Evolutionary conservation across 495 filamentous ascomycete genomes (phyloP).

Genomic region (Barbatosphaeria neglecta): DNA sequence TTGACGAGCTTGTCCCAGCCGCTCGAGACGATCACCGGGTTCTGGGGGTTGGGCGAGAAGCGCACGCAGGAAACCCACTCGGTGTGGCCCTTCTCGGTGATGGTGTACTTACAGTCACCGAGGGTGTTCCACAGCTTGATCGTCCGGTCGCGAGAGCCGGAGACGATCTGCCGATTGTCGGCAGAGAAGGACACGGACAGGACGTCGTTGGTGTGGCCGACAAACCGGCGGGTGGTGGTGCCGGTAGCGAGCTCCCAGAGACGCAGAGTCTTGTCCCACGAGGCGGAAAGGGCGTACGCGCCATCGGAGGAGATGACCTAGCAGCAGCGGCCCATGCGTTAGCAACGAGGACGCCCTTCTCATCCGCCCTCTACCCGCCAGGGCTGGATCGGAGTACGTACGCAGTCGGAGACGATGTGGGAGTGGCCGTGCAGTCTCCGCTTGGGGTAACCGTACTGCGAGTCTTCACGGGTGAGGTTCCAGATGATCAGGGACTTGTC

Average conservation of each 20-base stretch:
- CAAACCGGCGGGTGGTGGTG: slow-evolving; percentile 92
- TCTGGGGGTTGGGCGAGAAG: slow-evolving; percentile 99
- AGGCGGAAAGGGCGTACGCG: slow-evolving; percentile 96
- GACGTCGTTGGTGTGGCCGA: slow-evolving; percentile 98
- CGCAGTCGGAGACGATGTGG: slow-evolving; percentile 99
- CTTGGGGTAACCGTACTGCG: slow-evolving; percentile 96
- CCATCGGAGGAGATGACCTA: slow-evolving; percentile 99
- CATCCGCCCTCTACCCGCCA: slow-evolving; percentile 5
- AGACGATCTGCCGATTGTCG: slow-evolving; percentile 99
- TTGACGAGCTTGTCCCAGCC: slow-evolving; percentile 99
- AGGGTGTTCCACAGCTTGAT: slow-evolving; percentile 99
- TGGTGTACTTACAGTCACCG: slow-evolving; percentile 99
- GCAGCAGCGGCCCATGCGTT: slow-evolving; percentile 15
- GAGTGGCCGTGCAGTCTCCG: slow-evolving; percentile 96
- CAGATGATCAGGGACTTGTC: slow-evolving; percentile 99
- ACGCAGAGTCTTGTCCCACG: slow-evolving; percentile 99
- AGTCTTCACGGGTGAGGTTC: slow-evolving; percentile 98
- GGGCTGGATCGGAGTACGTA: slow-evolving; percentile 41
- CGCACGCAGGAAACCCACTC: slow-evolving; percentile 99
- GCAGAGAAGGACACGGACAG: slow-evolving; percentile 99
- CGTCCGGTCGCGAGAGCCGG: slow-evolving; percentile 89
- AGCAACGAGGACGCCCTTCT: slow-evolving; percentile 11
- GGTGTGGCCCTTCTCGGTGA: slow-evolving; percentile 98
- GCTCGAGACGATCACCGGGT: slow-evolving; percentile 97
- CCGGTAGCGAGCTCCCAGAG: slow-evolving; percentile 98